Evolutionary conservation across 805 yeast genomes (phyloP), one percentile per base, ranked within the genome.

Genomic region (Candida maris): DNA sequence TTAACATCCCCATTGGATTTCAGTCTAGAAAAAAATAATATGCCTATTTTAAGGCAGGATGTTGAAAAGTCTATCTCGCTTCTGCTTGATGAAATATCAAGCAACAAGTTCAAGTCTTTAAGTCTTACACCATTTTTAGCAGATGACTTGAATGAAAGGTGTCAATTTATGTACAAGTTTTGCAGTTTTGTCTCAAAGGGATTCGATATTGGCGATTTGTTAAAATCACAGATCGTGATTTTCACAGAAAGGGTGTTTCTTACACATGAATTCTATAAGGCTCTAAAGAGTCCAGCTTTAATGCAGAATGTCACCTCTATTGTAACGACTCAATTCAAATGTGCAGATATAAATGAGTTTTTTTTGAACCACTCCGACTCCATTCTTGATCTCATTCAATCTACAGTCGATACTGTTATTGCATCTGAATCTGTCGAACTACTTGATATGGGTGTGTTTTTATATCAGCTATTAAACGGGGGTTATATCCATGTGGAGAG

Each of bases 71-170:
- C 89, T n/a, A 56, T 83, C 3, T 42, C 57, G 2, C 49, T 61
- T 5, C 71, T 85, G 3, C 61, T 75, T 2, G 51, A 64, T 10
- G 89, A 83, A 41, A 70, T 89, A 7, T 51, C 83, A 20, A 52
- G 60, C 14, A 76, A 86, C 4, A 61, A 63, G 1, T 77, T 85
- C 0, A 59, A 65, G 45, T 61, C 81, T 14, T 79, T 86, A 3
- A 66, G 74, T 3, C 59, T 70, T 27, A 59, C 72, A 8, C 70
- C 79, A 1, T 68, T 80, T 2, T 48, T 79, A 8, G 65, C 61
- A 6, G 73, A 70, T 13, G 80, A 76, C 39, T 62, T 85, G 24
- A 59, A 56, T 4, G 57, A 71, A 35, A 73, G 94, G 35, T 58
- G 67, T 3, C 51, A 60, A 5, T 20, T 46, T 0, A 19, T 52